These are phyloP conservation scores for Leccinum truebloodii DNA, from an alignment of 768 basidiomycete genomes.

Conservation along the genomic window DNA sequence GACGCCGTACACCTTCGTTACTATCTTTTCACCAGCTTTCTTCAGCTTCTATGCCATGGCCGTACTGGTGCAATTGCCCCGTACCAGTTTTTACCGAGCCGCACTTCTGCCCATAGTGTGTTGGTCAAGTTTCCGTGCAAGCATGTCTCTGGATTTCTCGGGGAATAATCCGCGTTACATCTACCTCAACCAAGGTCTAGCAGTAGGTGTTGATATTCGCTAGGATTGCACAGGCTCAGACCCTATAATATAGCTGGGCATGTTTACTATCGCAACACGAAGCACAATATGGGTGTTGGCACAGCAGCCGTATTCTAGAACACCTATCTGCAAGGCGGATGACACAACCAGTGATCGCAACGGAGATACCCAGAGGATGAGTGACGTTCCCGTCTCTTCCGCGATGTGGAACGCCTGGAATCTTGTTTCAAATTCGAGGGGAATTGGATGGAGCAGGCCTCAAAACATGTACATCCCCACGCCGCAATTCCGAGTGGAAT, in stretches of 20 bases:
- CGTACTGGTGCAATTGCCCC: conserved; percentile 50
- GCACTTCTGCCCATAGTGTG: conserved; percentile 52
- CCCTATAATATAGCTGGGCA: conserved; percentile 14
- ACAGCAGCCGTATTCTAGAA: conserved; percentile 13
- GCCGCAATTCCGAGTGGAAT: conserved; percentile 19
- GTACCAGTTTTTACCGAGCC: conserved; percentile 43
- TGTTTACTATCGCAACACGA: conserved; percentile 31
- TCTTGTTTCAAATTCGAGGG: conserved; percentile 25
- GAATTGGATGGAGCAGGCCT: conserved; percentile 29
- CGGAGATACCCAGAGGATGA: not conserved
- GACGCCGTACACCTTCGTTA: conserved; percentile 33
- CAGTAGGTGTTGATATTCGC: conserved; percentile 12
- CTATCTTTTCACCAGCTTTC: conserved; percentile 42
- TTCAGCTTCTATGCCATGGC: conserved; percentile 53
- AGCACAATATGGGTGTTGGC: conserved; percentile 24
- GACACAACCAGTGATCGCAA: not conserved
- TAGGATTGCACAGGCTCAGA: not conserved
- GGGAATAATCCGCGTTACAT: conserved; percentile 10
- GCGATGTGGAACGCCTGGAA: conserved; percentile 33
- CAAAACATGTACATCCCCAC: conserved; percentile 13
- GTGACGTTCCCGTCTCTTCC: conserved; percentile 2
- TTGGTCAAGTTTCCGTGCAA: conserved; percentile 43
- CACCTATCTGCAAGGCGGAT: conserved; percentile 7
- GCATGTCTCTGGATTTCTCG: conserved; percentile 28
- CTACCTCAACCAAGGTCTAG: conserved; percentile 25